Base-by-base conservation (phyloP, 345 rosid species). In the Gossypioides kirkii region DNA sequence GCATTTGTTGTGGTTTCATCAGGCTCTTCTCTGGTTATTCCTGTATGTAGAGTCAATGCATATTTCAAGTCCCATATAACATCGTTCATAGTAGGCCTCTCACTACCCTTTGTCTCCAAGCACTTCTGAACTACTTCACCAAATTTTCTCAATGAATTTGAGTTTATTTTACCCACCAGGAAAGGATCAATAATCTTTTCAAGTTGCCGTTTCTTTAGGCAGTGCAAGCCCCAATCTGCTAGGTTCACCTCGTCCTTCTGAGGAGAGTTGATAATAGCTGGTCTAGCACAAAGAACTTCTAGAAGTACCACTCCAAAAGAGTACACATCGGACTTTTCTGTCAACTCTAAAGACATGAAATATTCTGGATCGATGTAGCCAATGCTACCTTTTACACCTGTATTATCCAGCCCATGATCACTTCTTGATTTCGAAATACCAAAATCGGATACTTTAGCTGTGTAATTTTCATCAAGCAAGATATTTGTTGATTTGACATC, bases 351-450 rank as follows among this genome's bases (percentile, higher is more conserved):
- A 77, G 80, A 23, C 84, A 67, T 79, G 45, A 86, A 79, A 71
- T 84, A 88, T n/a, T 86, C 90, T 5, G 86, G 90, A 78, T 84
- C 90, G 17, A 86, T 81, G 68, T 88, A 88, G 23, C 92, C 90
- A 7, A 86, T 76, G 2, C 87, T 86, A 0, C 92, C 92, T 69
- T 86, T 86, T 20, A 84, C 72, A n/a, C 73, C 77, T 3, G 83
- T 82, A 70, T 83, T 84, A 25, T 76, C 78, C 53, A 81, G 82
- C 16, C 72, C 71, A 46, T 63, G 77, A 72, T 78, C 85, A 9
- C 74, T 56, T 13, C 83, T 82, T 1, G 67, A 73, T 54, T 74
- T 88, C 26, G 87, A 88, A 50, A 86, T 86, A 22, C 92, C 92
- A 16, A 88, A 88, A 65, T 88, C 92, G 2, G 87, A 86, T 13